Percentiles rank a stretch among this genome's conserved stretches.
Conservation (phyloP, 495 filamentous ascomycete species). For the Jackrogersella multiformis region DNA sequence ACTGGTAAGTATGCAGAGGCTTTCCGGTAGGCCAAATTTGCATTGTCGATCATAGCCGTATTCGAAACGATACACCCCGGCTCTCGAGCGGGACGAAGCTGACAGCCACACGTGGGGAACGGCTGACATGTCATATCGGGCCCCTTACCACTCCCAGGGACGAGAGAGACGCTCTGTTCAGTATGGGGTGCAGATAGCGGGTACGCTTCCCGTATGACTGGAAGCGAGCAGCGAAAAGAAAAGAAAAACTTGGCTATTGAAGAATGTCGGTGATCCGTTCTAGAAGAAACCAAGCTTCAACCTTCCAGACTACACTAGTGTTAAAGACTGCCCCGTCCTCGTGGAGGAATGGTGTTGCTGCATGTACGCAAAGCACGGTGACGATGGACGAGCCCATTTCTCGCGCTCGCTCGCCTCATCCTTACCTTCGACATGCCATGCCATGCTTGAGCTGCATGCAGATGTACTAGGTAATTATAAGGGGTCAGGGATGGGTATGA, state of each 20-base stretch:
- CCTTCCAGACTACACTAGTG: not conserved
- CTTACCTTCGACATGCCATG: conserved; percentile 21
- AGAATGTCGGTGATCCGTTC: not conserved
- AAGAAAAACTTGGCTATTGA: not conserved
- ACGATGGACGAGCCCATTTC: not conserved
- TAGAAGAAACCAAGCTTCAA: not conserved
- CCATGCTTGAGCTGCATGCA: conserved; percentile 16
- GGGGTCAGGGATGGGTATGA: conserved; percentile 14
- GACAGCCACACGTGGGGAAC: conserved; percentile 26
- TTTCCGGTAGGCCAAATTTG: conserved; percentile 23
- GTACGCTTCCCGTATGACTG: not conserved
- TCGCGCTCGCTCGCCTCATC: conserved; percentile 9
- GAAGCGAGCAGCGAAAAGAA: conserved; percentile 6
- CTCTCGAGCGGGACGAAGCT: conserved; percentile 15
- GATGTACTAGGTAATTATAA: conserved; percentile 11
- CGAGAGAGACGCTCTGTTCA: not conserved
- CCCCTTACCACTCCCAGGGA: conserved; percentile 20
- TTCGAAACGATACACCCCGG: conserved; percentile 16
- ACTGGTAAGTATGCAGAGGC: conserved; percentile 5
- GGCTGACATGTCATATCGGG: conserved; percentile 28
- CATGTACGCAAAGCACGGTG: conserved; percentile 7
- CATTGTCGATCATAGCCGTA: conserved; percentile 26
- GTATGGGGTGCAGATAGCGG: conserved; percentile 29
- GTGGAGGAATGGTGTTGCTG: not conserved
- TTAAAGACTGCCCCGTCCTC: too few species aligned